Evolutionary conservation across 345 rosid species (phyloP), one percentile per base, ranked within the genome.

Genomic region (Erysimum cheiranthoides): DNA sequence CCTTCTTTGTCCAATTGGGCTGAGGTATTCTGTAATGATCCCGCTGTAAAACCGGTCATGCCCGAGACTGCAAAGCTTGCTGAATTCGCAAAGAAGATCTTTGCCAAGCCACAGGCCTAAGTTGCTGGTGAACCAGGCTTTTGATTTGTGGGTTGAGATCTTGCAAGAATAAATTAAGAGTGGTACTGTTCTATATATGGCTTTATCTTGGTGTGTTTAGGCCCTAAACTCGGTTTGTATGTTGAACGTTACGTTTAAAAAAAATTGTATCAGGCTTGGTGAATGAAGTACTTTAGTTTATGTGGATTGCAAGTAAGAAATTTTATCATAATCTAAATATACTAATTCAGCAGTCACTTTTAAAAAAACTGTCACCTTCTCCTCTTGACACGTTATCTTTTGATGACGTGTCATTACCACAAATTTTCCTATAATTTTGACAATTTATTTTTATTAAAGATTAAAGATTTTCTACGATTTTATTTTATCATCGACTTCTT

Each of bases 61-160:
- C 97, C 93, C 4, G 91, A 91, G 27, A 87, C 86, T 5, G 88
- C 80, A 1, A 88, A 83, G 80, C 92, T 93, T 1, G 80, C 79
- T 6, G 92, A 89, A 81, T 84, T 88, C 8, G 70, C 77, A 4
- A 32, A 72, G 58, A 73, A 73, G 61, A 28, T 79, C 36, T 77
- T 77, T 38, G 18, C 71, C 52, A 77, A 70, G 66, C 80, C 75
- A 0, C n/a, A 3, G 39, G 74, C 64, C 27, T 63, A 76, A 70
- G 51, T 43, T 61, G 64, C 27, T 53, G 28, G 61, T 52, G 8
- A 18, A 49, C 34, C 11, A 66, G 31, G 9, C 36, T 61, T 57
- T 62, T 59, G 6, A 16, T 36, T 18, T 66, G 64, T 69, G 51
- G 58, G 36, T 35, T 52, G 47, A 28, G 66, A 9, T 56, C 10